phyloP scores from a whole-genome alignment of 345 rosid species.

The Brassica rapa region DNA sequence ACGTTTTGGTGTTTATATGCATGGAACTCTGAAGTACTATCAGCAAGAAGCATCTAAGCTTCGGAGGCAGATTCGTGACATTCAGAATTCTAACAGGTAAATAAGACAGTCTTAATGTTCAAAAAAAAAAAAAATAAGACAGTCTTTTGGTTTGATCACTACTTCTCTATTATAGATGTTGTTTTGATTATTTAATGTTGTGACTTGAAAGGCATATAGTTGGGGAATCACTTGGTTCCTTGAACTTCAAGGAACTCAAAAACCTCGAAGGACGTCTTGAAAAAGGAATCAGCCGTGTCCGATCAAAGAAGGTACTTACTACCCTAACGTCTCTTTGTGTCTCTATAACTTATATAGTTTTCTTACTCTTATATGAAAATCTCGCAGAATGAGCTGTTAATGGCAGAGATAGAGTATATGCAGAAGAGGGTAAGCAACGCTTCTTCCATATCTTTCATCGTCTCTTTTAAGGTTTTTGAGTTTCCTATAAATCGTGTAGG shows the following conservation, averaged over 20 bases:
- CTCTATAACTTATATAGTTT: neutral
- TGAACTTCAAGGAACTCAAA: constrained; percentile 76
- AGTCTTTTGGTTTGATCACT: neutral
- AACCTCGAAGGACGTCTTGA: constrained; percentile 75
- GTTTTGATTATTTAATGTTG: neutral
- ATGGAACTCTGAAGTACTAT: constrained; percentile 55
- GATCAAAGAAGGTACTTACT: constrained; percentile 72
- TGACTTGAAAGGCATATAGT: constrained; percentile 50
- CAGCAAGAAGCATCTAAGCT: constrained; percentile 94
- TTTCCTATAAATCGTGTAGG: constrained; percentile 48
- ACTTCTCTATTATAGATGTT: neutral
- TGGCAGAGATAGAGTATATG: constrained; percentile 88
- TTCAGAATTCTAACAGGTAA: constrained; percentile 76
- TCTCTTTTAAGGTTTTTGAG: neutral
- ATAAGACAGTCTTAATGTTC: no score
- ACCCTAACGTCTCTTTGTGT: neutral
- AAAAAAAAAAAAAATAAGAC: no score
- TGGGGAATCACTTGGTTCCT: constrained; percentile 75
- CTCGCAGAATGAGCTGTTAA: constrained; percentile 68
- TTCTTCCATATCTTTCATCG: constrained; percentile 5
- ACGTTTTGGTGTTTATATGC: constrained; percentile 31
- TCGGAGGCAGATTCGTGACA: constrained; percentile 70
- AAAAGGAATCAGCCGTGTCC: constrained; percentile 80
- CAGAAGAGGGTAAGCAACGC: constrained; percentile 69
- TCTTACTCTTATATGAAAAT: constrained; percentile 11